phyloP scores from a whole-genome alignment of 352 stramenopile genomes.

The Pythium phragmitis region DNA sequence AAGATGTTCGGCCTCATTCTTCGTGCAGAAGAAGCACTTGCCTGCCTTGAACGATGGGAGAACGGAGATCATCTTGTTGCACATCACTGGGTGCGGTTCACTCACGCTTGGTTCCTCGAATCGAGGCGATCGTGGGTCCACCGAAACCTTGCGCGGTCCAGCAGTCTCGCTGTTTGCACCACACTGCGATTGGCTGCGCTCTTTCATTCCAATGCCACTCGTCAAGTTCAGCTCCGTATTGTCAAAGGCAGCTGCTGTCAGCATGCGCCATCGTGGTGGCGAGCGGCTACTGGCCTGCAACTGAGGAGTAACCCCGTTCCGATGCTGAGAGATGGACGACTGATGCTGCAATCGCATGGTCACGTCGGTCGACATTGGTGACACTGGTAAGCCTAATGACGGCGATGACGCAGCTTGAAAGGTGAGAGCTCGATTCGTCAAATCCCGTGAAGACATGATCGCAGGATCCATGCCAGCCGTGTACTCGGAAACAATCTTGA shows the following conservation, averaged over 20 bases:
- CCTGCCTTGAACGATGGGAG: conserved; percentile 76
- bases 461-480: conserved; percentile 76
- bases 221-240: neutral
- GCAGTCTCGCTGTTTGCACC: neutral
- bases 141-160: conserved; percentile 4
- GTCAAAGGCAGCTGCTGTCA: conserved; percentile 4
- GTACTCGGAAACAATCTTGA: conserved; percentile 84
- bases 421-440: conserved; percentile 27
- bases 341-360: neutral
- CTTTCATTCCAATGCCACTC: neutral
- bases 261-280: conserved; percentile 11
- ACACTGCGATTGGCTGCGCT: no score
- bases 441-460: conserved; percentile 53
- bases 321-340: neutral
- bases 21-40: conserved; percentile 87
- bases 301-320: neutral
- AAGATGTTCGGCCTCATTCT: conserved; percentile 79
- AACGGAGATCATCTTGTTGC: conserved; percentile 63
- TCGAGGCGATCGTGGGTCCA: conserved; percentile 3
- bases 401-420: conserved; percentile 3
- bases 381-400: neutral
- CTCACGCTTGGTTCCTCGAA: conserved; percentile 2
- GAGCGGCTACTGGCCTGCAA: conserved; percentile 12
- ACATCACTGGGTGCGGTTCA: neutral
- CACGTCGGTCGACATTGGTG: conserved; percentile 2